These are phyloP conservation scores for Helenozyma rhizophorensis DNA, from an alignment of 805 yeast species.

Conservation along the genomic window DNA sequence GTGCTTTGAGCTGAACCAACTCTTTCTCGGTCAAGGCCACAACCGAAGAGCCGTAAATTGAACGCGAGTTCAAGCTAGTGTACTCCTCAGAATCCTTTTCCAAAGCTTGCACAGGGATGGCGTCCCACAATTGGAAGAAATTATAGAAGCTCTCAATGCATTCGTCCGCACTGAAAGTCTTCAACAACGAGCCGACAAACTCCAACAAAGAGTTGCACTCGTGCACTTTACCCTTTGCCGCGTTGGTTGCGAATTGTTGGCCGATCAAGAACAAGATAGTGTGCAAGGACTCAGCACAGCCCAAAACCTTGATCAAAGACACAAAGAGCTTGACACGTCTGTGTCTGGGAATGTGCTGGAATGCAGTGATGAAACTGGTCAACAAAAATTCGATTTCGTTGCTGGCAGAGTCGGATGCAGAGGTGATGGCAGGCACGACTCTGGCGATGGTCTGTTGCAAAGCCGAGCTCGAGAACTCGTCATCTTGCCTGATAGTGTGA, in stretches of 20 bases:
- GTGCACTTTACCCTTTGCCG: constrained; percentile 51
- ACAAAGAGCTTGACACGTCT: constrained; percentile 84
- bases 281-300: constrained; percentile 62
- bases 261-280: constrained; percentile 75
- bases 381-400: constrained; percentile 77
- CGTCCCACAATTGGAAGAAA: constrained; percentile 50
- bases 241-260: constrained; percentile 58
- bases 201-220: constrained; percentile 69
- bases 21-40: constrained; percentile 48
- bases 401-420: constrained; percentile 42
- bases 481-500: constrained; percentile 93
- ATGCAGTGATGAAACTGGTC: constrained; percentile 89
- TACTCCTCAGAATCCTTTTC: constrained; percentile 35
- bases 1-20: constrained; percentile 43
- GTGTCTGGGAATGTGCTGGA: constrained; percentile 93
- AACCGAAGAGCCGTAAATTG: constrained; percentile 61
- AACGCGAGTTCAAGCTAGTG: constrained; percentile 42
- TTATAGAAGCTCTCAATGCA: constrained; percentile 55
- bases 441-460: constrained; percentile 86
- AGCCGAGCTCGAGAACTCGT: constrained; percentile 88
- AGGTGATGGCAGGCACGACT: constrained; percentile 81
- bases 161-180: constrained; percentile 61
- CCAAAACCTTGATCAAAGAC: constrained; percentile 72
- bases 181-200: constrained; percentile 66
- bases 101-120: constrained; percentile 40